These are phyloP conservation scores for Mesembryanthemum crystallinum DNA, from an alignment of 148 eudicot genomes.

Conservation along the genomic window DNA sequence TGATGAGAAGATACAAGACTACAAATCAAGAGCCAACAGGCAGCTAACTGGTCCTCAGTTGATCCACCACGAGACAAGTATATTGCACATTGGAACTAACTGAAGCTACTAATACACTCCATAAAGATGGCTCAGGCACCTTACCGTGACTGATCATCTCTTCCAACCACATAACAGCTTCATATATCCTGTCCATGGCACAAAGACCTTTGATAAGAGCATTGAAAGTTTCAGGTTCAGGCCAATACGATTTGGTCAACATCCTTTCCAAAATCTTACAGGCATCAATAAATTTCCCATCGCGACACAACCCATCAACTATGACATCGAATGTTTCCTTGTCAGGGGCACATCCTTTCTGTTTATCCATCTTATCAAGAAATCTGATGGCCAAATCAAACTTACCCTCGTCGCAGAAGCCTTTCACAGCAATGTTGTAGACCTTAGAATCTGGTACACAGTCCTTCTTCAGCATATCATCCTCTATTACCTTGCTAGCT, in stretches of 20 bases:
- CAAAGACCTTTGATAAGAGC: slow-evolving; percentile 73
- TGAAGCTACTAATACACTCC: slow-evolving; percentile 56
- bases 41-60: background rate
- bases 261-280: slow-evolving; percentile 60
- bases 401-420: slow-evolving; percentile 49
- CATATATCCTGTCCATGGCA: slow-evolving; percentile 43
- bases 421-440: slow-evolving; percentile 52
- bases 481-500: slow-evolving; percentile 57
- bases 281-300: slow-evolving; percentile 62
- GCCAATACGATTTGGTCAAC: slow-evolving; percentile 57
- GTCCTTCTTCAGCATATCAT: slow-evolving; percentile 59
- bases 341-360: slow-evolving; percentile 56
- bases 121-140: slow-evolving; percentile 48
- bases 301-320: slow-evolving; percentile 60
- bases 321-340: slow-evolving; percentile 55
- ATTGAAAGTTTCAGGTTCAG: slow-evolving; percentile 35
- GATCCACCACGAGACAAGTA: slow-evolving; percentile 20
- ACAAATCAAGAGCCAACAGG: no score
- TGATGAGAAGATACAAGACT: no score
- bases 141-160: slow-evolving; percentile 84
- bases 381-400: slow-evolving; percentile 45
- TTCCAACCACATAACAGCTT: slow-evolving; percentile 80
- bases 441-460: slow-evolving; percentile 62
- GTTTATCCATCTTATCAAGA: slow-evolving; percentile 66
- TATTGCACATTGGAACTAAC: slow-evolving; percentile 33